Evolutionary conservation across 768 basidiomycete genomes (phyloP).

Genomic region (Pleurotus pulmonarius): DNA sequence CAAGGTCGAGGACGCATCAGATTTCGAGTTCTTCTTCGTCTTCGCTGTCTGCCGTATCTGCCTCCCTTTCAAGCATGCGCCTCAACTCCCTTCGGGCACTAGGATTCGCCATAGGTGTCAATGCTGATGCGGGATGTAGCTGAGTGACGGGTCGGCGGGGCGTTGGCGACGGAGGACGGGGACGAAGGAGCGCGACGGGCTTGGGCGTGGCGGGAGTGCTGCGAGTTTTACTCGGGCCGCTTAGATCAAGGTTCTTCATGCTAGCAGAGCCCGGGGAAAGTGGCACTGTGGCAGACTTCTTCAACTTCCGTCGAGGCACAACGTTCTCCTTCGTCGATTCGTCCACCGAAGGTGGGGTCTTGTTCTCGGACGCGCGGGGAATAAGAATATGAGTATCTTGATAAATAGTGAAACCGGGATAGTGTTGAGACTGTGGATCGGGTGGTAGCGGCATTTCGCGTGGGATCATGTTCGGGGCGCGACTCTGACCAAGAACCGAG

Average conservation of each 20-base stretch:
- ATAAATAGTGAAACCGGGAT: conserved; percentile 32
- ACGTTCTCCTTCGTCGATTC: conserved; percentile 53
- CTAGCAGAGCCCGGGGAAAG: conserved; percentile 11
- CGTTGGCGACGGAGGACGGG: conserved; percentile 18
- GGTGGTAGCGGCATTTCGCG: conserved; percentile 24
- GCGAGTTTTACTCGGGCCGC: conserved; percentile 13
- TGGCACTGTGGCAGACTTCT: conserved; percentile 31
- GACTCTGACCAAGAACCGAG: neutral
- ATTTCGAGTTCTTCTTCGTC: conserved; percentile 16
- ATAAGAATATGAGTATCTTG: conserved; percentile 11
- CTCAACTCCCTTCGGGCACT: conserved; percentile 23
- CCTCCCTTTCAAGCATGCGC: conserved; percentile 31
- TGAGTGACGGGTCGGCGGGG: conserved; percentile 20
- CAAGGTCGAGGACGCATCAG: neutral
- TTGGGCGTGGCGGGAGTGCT: conserved; percentile 23
- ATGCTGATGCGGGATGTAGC: conserved; percentile 12
- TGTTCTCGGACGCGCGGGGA: conserved; percentile 8
- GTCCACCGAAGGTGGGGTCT: conserved; percentile 11
- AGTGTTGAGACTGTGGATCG: conserved; percentile 41
- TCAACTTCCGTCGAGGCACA: conserved; percentile 40
- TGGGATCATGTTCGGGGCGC: conserved; percentile 13
- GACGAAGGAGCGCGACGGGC: conserved; percentile 3
- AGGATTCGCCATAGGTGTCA: conserved; percentile 19
- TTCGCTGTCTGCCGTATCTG: conserved; percentile 21
- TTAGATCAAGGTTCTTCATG: conserved; percentile 10